Percentiles rank a stretch among this genome's conserved stretches.
phyloP scores from a whole-genome alignment of 768 basidiomycete genomes.

The Infundibulicybe gibba region DNA sequence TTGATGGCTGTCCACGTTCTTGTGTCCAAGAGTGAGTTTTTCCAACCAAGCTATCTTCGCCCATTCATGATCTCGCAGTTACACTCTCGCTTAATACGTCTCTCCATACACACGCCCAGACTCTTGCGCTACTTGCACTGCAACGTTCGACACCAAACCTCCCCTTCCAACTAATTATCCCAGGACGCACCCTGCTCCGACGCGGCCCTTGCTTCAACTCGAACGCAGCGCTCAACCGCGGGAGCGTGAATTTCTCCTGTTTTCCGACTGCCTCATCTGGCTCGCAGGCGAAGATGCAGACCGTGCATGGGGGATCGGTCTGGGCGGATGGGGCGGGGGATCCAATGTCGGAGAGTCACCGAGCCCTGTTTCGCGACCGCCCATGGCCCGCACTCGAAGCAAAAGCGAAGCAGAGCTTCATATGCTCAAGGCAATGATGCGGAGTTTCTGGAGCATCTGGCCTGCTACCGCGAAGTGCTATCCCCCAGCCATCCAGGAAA shows the following conservation, averaged over 20 bases:
- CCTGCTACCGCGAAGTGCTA: too few relatives aligned
- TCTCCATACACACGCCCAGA: constrained; percentile 74
- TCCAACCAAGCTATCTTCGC: neutral
- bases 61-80: constrained; percentile 38
- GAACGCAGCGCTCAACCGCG: constrained; percentile 47
- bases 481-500: constrained; percentile 9
- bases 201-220: constrained; percentile 58
- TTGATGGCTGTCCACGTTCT: constrained; percentile 58
- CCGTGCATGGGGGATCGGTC: constrained; percentile 27
- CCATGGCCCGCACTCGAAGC: constrained; percentile 44
- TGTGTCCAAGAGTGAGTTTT: constrained; percentile 67
- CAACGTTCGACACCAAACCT: constrained; percentile 76
- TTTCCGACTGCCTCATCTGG: constrained; percentile 82
- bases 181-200: constrained; percentile 77
- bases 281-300: constrained; percentile 50
- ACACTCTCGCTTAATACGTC: constrained; percentile 77
- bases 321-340: constrained; percentile 20
- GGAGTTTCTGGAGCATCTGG: neutral
- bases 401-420: constrained; percentile 60
- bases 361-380: constrained; percentile 18
- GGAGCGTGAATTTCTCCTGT: constrained; percentile 73
- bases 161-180: constrained; percentile 73
- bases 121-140: constrained; percentile 69
- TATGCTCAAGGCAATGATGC: constrained; percentile 9
- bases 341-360: constrained; percentile 12